These are phyloP conservation scores for Penicillium sp. DNA, from an alignment of 2,329 filamentous ascomycete genomes.

Conservation along the genomic window DNA sequence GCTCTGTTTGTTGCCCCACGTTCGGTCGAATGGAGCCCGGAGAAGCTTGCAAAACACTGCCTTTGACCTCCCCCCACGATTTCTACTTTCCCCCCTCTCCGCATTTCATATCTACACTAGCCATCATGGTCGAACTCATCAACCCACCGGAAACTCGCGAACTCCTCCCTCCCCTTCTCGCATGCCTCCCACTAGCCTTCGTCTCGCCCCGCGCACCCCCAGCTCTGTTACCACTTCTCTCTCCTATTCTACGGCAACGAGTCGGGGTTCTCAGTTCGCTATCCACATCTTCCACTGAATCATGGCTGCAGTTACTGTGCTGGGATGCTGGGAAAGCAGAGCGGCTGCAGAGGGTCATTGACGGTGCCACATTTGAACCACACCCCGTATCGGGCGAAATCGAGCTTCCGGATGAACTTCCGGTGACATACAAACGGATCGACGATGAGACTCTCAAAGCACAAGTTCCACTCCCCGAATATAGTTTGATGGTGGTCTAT, in stretches of 20 bases:
- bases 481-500: conserved; percentile 56
- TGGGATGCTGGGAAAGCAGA: conserved; percentile 58
- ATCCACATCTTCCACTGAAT: conserved; percentile 45
- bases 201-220: conserved; percentile 60
- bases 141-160: conserved; percentile 56
- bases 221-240: conserved; percentile 60
- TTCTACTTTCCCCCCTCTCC: conserved; percentile 4
- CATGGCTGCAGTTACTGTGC: conserved; percentile 61
- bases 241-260: conserved; percentile 63
- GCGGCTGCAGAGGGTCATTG: conserved; percentile 54
- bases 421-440: conserved; percentile 57
- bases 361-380: conserved; percentile 58
- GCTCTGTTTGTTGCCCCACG: conserved; percentile 13
- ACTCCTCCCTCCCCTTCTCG: conserved; percentile 62
- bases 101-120: neutral
- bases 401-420: conserved; percentile 58
- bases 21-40: conserved; percentile 21
- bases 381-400: conserved; percentile 66
- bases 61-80: neutral
- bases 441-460: conserved; percentile 63
- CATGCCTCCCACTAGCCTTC: conserved; percentile 62
- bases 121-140: conserved; percentile 55
- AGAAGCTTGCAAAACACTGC: conserved; percentile 3
- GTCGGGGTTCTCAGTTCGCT: conserved; percentile 56
- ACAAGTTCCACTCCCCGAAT: conserved; percentile 55